Percentiles rank a stretch among this genome's conserved stretches.
These are phyloP conservation scores for Xylaria scruposa DNA, from an alignment of 495 filamentous ascomycete species.

Conservation along the genomic window DNA sequence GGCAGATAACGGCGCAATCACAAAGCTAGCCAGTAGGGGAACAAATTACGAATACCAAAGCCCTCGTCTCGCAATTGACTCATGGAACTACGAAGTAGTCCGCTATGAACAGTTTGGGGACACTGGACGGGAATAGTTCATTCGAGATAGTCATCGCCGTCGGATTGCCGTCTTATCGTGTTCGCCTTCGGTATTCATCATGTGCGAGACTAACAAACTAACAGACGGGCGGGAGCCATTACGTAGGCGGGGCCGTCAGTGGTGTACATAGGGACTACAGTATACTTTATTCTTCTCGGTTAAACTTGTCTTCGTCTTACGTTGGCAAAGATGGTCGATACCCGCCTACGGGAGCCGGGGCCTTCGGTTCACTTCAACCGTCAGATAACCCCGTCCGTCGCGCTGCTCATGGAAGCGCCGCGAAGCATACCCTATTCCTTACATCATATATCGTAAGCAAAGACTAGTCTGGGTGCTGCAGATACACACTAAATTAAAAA, in stretches of 20 bases:
- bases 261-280: background rate
- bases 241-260: background rate
- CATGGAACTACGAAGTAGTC: background rate
- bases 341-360: conserved; percentile 10
- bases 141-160: background rate
- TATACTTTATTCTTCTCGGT: background rate
- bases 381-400: background rate
- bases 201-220: background rate
- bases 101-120: background rate
- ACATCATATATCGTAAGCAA: conserved; percentile 20
- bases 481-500: background rate
- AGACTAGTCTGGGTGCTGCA: background rate
- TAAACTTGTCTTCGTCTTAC: background rate
- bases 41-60: background rate
- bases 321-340: background rate
- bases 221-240: background rate
- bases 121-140: background rate
- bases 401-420: conserved; percentile 7
- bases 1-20: background rate
- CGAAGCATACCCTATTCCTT: background rate
- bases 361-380: background rate
- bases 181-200: background rate
- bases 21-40: background rate
- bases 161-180: background rate
- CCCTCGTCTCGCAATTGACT: background rate